Evolutionary conservation across 495 filamentous ascomycete species (phyloP), one percentile per base, ranked within the genome.

Genomic region (Massariosphaeria phaeospora): DNA sequence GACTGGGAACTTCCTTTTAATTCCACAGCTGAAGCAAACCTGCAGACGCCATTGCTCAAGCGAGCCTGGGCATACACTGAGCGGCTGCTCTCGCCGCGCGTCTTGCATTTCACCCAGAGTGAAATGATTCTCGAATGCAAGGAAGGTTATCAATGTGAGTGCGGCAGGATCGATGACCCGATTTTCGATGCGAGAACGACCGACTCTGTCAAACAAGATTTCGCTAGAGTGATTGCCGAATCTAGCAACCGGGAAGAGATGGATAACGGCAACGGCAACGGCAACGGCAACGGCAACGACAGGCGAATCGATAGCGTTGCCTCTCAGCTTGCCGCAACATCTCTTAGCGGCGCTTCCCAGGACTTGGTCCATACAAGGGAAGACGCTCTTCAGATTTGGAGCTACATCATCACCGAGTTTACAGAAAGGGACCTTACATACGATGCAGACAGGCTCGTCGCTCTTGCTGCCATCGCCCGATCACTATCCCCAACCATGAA

Each of bases 391-490:
- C 52, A 62, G 24, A 52, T 62, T 17, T 63, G 60, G 60, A 63
- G 60, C 26, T 58, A 63, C 24, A 55, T 63, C 31, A 34, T 63
- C 30, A 63, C 54, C n/a, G 55, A 59, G 27, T 63, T 55, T 30
- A 45, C 60, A 10, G 39, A 56, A 30, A 40, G 53, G 15, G 34
- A 59, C 9, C 60, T 72, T 5, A 68, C 65, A 1, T 62, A 55
- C 48, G 46, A 54, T 27, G 30, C 27, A 3, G 70, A 70, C 41
- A 65, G 60, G 55, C 54, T 72, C 12, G 43, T 61, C 20, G 70
- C 69, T 15, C 55, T 72, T 8, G 55, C 64, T 7, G 67, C 67
- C 4, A 45, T 71, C 23, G 67, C 67, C 9, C 59, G 55, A 15
- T 36, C 41, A 9, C 43, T 69, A 10, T 47, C 61, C 18, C 30